A percentile compares a stretch with the other conserved stretches of the same genome.
phyloP scores from a whole-genome alignment of 331 rosid species.

The Rhamnella rubrinervis region DNA sequence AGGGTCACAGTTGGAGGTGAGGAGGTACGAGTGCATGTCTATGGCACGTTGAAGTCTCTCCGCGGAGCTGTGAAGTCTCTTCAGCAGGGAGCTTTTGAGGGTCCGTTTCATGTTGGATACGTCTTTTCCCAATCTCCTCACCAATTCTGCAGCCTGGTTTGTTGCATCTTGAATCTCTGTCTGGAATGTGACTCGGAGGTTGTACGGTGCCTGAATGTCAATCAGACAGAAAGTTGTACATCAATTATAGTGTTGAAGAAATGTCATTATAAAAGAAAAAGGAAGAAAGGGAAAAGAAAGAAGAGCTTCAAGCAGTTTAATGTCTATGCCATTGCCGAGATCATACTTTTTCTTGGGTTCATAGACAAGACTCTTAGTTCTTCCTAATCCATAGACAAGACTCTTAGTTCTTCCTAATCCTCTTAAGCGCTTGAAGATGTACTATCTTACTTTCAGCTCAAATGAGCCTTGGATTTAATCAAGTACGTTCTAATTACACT shows the following conservation, averaged over 20 bases:
- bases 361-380: too few species aligned
- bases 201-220: constrained; percentile 55
- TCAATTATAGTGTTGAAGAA: neutral
- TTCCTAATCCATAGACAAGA: too few species aligned
- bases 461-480: too few species aligned
- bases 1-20: constrained; percentile 34
- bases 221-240: neutral
- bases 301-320: too few species aligned
- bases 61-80: constrained; percentile 45
- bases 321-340: too few species aligned
- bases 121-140: constrained; percentile 54
- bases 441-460: neutral
- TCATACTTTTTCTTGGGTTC: too few species aligned
- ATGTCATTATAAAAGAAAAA: neutral
- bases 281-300: neutral
- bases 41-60: constrained; percentile 60
- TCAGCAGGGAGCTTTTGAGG: constrained; percentile 33
- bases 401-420: too few species aligned
- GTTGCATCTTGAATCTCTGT: constrained; percentile 62
- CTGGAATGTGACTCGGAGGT: constrained; percentile 47
- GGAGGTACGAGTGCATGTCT: constrained; percentile 55
- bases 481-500: too few species aligned
- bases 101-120: constrained; percentile 49
- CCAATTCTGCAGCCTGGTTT: constrained; percentile 60
- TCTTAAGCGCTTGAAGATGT: too few species aligned